Base-by-base conservation (phyloP, 768 basidiomycete genomes). In the Boletus vermiculosoides region DNA sequence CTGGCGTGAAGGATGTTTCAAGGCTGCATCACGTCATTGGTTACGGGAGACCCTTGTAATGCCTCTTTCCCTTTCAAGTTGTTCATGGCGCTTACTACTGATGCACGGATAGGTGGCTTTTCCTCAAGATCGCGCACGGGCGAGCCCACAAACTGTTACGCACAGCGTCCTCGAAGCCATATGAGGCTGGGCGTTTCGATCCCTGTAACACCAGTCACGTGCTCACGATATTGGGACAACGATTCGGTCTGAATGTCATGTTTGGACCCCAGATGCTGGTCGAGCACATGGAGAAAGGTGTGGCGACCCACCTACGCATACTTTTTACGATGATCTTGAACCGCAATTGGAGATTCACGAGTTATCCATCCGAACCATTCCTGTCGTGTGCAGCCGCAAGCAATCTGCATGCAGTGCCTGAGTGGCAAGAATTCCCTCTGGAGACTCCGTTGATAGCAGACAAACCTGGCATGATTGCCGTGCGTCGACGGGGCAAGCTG, bases 391-490 rank as follows among this genome's bases (percentile, higher is more conserved):
- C 8, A 7, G 36, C 16, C 7, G 16, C 36, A 18, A 37, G 36
- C 7, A 7, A 37, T 18, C 36, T 37, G 36, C 16, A 37, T 18
- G 36, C 36, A 37, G 36, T 18, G 8, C 36, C 8, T 37, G 8
- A 18, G 3, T 18, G 36, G 36, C 16, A 7, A 16, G 6, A 37
- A 5, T 37, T 7, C 16, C 7, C 36, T 37, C 16, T 37, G 16
- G 16, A 18, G 36, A 18, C 36, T 18, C 12, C 55, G 0, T 12
- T 34, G n/a, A 28, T 15, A 0, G 39, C 18, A 4, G 37, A 63
- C 25, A 50, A 60, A 33, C 48, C 40, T 15, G 61, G 50, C 3
- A 57, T 64, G 51, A 40, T 56, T 4, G 40, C 54, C 36, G 30
- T 36, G 28, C 55, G 61, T 10, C 51, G 56, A 20, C 55, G 48